Evolutionary conservation across 768 basidiomycete genomes (phyloP).

Genomic region (Daedaleopsis nitida): DNA sequence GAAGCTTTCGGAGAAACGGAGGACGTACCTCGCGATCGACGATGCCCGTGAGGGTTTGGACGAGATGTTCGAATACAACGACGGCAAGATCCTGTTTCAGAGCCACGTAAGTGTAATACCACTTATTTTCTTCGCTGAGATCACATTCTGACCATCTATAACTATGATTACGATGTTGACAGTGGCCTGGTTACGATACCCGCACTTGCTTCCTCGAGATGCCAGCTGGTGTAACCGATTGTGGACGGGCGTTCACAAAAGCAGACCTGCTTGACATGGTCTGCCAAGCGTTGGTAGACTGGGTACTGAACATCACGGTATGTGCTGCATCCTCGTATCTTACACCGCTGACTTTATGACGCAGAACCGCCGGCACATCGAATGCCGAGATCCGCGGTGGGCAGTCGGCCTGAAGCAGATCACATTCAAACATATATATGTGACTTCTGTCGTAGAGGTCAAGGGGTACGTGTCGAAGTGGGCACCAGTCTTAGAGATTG

Average conservation of each 20-base stretch:
- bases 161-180: background rate
- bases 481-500: conserved; percentile 15
- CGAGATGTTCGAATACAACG: background rate
- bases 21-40: background rate
- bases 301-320: conserved; percentile 9
- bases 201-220: conserved; percentile 6
- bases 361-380: conserved; percentile 8
- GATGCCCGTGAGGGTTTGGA: conserved; percentile 6
- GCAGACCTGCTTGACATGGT: conserved; percentile 15
- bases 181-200: conserved; percentile 20
- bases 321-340: background rate
- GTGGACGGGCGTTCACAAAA: conserved; percentile 1
- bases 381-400: conserved; percentile 10
- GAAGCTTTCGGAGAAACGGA: conserved; percentile 2
- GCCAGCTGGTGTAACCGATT: background rate
- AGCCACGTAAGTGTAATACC: background rate
- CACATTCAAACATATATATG: conserved; percentile 16
- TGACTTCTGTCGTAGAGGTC: conserved; percentile 10
- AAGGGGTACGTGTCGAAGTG: conserved; percentile 16
- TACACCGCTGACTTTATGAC: too few relatives aligned
- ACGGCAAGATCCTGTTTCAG: conserved; percentile 4
- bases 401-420: conserved; percentile 11
- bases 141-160: background rate
- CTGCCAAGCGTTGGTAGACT: conserved; percentile 8
- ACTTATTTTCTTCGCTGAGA: background rate